Evolutionary conservation across 148 eudicot species (phyloP), one percentile per base, ranked within the genome.

Genomic region (Fagopyrum esculentum): DNA sequence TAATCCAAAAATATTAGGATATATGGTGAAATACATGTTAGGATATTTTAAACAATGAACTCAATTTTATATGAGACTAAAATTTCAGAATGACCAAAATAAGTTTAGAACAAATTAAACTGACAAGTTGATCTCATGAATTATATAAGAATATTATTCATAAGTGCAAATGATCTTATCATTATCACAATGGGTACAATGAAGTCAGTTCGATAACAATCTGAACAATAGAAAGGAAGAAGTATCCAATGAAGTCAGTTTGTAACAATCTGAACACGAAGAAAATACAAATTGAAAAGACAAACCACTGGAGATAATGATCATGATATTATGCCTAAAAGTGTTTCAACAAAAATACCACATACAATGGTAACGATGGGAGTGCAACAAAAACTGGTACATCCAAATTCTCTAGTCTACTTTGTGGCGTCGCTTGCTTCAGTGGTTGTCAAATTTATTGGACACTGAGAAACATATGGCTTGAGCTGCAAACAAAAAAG

Each of bases 391-490:
- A 71, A 71, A 71, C 30, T 17, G 47, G 44, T 51, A 43, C 57
- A 76, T 15, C 29, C 6, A 66, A 5, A 5, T 8, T 45, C 19
- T 4, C n/a, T 69, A 30, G 29, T 74, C 80, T 76, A 81, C 51
- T 79, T 78, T 30, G 81, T 72, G 13, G 77, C 49, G 54, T 60
- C 81, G 12, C 78, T 69, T 71, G 82, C 83, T 77, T 85, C 83
- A 0, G 85, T 47, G 17, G 85, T 80, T 55, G 72, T 81, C 26
- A 78, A 59, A 0, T 74, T 77, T 68, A 74, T 63, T 8, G 85
- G 61, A 45, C 83, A 80, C 60, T 86, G 89, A 50, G 89, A 86
- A 49, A 86, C 89, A 50, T 86, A 86, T 2, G 89, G 87, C 74
- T 84, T 86, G 45, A 86, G 85, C 89, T 86, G 86, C 82, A 75